These are phyloP conservation scores for Aureobasidium mangrovei DNA, from an alignment of 2,329 filamentous ascomycete species.

Conservation along the genomic window DNA sequence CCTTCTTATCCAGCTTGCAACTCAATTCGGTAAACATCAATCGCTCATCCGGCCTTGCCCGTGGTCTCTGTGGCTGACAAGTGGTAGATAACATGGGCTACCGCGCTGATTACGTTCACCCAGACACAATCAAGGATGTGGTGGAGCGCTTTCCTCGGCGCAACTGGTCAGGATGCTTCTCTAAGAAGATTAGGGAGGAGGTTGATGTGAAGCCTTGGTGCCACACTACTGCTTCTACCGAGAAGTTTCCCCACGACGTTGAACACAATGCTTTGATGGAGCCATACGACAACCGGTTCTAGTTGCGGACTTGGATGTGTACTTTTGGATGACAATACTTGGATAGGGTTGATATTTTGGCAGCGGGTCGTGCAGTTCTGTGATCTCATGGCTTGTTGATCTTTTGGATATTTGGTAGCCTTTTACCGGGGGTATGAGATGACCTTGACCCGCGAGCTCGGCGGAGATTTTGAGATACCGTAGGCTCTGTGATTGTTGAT, in stretches of 20 bases:
- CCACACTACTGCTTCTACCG: constrained; percentile 16
- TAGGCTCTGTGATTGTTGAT: too few species aligned
- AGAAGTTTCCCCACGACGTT: constrained; percentile 21
- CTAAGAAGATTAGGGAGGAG: constrained; percentile 21
- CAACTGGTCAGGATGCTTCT: constrained; percentile 23
- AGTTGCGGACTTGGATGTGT: neutral
- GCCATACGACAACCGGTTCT: constrained; percentile 18
- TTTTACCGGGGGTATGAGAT: too few species aligned
- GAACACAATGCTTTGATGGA: constrained; percentile 23
- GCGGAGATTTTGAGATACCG: too few species aligned
- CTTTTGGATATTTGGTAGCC: too few species aligned
- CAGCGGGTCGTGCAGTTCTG: too few species aligned
- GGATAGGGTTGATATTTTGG: too few species aligned
- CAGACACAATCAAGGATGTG: constrained; percentile 21
- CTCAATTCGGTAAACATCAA: constrained; percentile 19
- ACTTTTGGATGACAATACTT: too few species aligned
- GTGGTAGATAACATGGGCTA: constrained; percentile 23
- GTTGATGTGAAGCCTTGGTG: constrained; percentile 24
- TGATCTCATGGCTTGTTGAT: too few species aligned
- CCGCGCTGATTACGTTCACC: constrained; percentile 20
- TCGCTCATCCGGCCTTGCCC: too few species aligned
- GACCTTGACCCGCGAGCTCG: too few species aligned
- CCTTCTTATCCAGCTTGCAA: constrained; percentile 22
- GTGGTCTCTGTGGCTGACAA: neutral
- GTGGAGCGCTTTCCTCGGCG: constrained; percentile 20